These are phyloP conservation scores for Alnus rubra DNA, from an alignment of 306 rosid genomes.

Conservation along the genomic window DNA sequence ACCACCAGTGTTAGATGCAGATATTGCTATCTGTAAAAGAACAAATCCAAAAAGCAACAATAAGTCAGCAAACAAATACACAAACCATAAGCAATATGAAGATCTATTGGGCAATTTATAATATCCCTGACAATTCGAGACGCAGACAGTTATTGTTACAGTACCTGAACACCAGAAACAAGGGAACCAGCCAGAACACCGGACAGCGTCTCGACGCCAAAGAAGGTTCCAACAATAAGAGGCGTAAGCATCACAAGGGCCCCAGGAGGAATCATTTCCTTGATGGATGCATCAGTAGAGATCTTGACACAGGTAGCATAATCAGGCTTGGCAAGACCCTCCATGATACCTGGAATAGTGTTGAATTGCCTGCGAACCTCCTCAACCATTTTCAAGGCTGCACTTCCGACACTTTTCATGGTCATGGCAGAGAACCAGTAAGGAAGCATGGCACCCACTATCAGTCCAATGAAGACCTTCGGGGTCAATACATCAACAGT, in stretches of 20 bases:
- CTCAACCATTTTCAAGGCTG: slow-evolving; percentile 85
- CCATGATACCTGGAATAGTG: slow-evolving; percentile 74
- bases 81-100: not conserved
- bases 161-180: slow-evolving; percentile 85
- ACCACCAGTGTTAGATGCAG: slow-evolving; percentile 79
- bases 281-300: slow-evolving; percentile 84
- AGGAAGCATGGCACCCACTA: slow-evolving; percentile 86
- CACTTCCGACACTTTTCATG: slow-evolving; percentile 91
- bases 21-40: slow-evolving; percentile 54
- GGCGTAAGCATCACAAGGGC: slow-evolving; percentile 88
- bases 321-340: slow-evolving; percentile 70
- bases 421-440: slow-evolving; percentile 94
- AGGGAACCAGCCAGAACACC: slow-evolving; percentile 81
- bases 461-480: slow-evolving; percentile 78
- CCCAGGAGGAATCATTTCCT: slow-evolving; percentile 89
- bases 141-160: not conserved
- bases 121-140: not conserved
- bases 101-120: not conserved
- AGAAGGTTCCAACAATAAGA: slow-evolving; percentile 67
- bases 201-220: slow-evolving; percentile 74
- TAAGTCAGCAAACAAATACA: not conserved
- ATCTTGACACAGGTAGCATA: slow-evolving; percentile 82
- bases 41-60: not conserved
- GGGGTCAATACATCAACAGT: slow-evolving; percentile 80
- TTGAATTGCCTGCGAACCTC: slow-evolving; percentile 87